These are phyloP conservation scores for Athelia sp. DNA, from an alignment of 1,284 basidiomycete genomes.

Conservation along the genomic window DNA sequence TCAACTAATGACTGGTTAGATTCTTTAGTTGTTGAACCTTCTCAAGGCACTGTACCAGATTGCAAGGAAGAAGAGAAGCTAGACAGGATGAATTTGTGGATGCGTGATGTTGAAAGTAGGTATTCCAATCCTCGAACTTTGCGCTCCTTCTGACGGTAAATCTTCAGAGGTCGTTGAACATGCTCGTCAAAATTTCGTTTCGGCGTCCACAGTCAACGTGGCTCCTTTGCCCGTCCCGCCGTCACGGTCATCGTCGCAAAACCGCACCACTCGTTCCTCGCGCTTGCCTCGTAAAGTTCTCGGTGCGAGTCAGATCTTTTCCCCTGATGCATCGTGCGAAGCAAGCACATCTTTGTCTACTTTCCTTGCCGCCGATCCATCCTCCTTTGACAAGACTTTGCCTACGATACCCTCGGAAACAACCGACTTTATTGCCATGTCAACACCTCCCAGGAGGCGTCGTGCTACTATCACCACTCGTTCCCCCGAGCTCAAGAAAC, in stretches of 20 bases:
- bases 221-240: conserved; percentile 59
- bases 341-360: conserved; percentile 25
- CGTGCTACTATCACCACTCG: conserved; percentile 62
- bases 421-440: conserved; percentile 14
- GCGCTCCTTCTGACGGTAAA: conserved; percentile 7
- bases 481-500: conserved; percentile 39
- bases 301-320: conserved; percentile 68
- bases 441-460: conserved; percentile 49
- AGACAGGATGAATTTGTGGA: conserved; percentile 73
- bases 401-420: conserved; percentile 23
- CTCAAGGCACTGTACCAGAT: background rate
- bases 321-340: conserved; percentile 33
- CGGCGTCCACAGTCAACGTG: conserved; percentile 28
- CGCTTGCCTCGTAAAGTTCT: conserved; percentile 56
- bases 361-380: conserved; percentile 16
- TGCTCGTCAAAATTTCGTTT: conserved; percentile 61
- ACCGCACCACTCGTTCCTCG: conserved; percentile 37
- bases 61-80: conserved; percentile 41
- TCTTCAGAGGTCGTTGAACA: conserved; percentile 69
- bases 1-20: background rate
- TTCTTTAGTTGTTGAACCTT: background rate
- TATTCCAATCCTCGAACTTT: conserved; percentile 10
- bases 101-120: conserved; percentile 74
- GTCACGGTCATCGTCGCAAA: conserved; percentile 43
- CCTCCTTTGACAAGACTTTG: conserved; percentile 13